phyloP scores from a whole-genome alignment of 768 basidiomycete species.

The Termitomyces heimii region DNA sequence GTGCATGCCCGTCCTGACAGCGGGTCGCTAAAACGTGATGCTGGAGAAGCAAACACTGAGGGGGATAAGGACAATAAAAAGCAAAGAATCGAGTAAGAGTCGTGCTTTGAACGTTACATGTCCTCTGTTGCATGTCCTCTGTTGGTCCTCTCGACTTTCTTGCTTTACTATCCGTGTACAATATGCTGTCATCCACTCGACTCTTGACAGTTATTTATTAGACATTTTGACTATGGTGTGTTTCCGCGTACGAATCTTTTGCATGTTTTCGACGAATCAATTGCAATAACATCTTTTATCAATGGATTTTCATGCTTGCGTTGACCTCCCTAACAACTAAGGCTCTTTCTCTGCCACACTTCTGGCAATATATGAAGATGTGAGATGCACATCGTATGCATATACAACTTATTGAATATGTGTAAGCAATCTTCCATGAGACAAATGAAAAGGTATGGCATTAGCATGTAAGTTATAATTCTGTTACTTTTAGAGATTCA shows the following conservation, averaged over 20 bases:
- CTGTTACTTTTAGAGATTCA: background rate
- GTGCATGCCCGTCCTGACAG: conserved; percentile 9
- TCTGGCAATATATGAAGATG: background rate
- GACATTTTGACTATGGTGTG: conserved; percentile 3
- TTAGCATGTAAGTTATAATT: background rate
- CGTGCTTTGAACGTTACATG: background rate
- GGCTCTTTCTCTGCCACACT: background rate
- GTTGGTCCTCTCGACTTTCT: background rate
- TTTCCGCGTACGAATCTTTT: background rate
- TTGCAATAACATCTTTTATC: background rate
- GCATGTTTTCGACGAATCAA: conserved; percentile 1
- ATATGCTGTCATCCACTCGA: background rate
- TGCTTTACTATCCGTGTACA: background rate
- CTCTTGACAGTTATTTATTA: conserved; percentile 6
- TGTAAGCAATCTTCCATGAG: background rate
- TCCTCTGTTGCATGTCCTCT: background rate
- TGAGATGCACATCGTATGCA: background rate
- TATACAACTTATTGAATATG: background rate
- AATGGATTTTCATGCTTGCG: background rate
- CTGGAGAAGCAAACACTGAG: conserved; percentile 1
- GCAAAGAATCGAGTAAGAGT: conserved; percentile 32
- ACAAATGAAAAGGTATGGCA: background rate
- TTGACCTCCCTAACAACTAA: no score
- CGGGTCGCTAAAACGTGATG: conserved; percentile 13
- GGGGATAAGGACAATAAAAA: conserved; percentile 23